Conservation (phyloP, 192 early-diverging fungal species). For the Allomyces macrogynus region DNA sequence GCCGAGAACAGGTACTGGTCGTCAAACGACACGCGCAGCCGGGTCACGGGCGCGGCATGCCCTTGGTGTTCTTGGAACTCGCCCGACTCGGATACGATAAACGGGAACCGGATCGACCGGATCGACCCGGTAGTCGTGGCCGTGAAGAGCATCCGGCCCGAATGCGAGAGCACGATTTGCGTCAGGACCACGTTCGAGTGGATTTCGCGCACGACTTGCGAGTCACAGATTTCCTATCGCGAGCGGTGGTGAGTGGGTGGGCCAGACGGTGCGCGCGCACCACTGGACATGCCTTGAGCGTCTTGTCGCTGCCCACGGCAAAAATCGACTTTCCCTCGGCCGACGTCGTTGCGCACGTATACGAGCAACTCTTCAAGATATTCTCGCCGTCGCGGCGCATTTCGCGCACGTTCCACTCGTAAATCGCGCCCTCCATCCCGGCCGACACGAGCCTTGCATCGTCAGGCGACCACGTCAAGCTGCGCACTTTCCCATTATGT, state of each 20-base stretch:
- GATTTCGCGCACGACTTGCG: conserved; percentile 28
- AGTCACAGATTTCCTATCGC: conserved; percentile 32
- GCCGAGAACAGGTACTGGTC: conserved; percentile 37
- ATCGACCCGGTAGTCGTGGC: conserved; percentile 29
- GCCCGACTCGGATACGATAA: conserved; percentile 14
- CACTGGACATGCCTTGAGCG: conserved; percentile 17
- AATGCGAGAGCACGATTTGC: conserved; percentile 32
- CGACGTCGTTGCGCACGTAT: conserved; percentile 26
- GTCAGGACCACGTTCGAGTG: conserved; percentile 28
- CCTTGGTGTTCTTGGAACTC: conserved; percentile 40
- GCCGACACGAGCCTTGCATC: conserved; percentile 31
- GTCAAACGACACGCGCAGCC: conserved; percentile 29
- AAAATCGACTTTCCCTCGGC: conserved; percentile 27
- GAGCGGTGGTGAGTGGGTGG: no score
- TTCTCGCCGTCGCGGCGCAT: conserved; percentile 33
- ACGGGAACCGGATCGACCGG: conserved; percentile 33
- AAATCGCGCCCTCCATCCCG: conserved; percentile 38
- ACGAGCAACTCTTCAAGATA: conserved; percentile 35
- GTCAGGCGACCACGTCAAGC: conserved; percentile 29
- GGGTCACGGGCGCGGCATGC: conserved; percentile 27
- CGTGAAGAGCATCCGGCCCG: conserved; percentile 40
- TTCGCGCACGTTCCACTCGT: conserved; percentile 32
- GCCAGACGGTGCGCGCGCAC: no score
- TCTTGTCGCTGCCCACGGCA: conserved; percentile 37
- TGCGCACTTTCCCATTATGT: conserved; percentile 37